Evolutionary conservation across 2,329 filamentous ascomycete species (phyloP).

Genomic region (Ascochyta clinopodiicola): DNA sequence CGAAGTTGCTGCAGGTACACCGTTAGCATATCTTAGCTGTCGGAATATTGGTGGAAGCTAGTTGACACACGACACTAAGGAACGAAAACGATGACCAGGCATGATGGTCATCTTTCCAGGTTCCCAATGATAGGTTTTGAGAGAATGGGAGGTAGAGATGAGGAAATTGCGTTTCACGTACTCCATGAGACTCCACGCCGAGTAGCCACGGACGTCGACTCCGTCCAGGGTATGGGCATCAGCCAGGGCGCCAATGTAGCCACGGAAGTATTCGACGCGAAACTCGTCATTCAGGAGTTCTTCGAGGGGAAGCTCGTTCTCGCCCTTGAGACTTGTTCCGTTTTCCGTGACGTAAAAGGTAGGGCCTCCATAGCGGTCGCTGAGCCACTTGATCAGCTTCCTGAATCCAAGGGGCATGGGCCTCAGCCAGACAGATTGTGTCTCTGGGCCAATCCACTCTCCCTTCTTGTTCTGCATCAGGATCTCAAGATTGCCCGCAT

Average conservation of each 20-base stretch:
- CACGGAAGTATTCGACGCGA: slow-evolving; percentile 77
- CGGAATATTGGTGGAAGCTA: slow-evolving; percentile 8
- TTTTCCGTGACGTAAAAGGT: slow-evolving; percentile 90
- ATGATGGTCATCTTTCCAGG: slow-evolving; percentile 1
- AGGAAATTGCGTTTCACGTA: slow-evolving; percentile 50
- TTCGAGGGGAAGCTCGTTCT: slow-evolving; percentile 75
- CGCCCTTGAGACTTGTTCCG: slow-evolving; percentile 81
- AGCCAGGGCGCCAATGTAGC: slow-evolving; percentile 78
- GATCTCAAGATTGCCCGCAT: slow-evolving; percentile 76
- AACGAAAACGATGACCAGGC: not conserved
- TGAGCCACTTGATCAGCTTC: slow-evolving; percentile 64
- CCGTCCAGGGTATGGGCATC: slow-evolving; percentile 73
- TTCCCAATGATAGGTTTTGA: not conserved
- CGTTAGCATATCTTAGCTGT: slow-evolving; percentile 24
- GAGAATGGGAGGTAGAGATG: slow-evolving; percentile 1
- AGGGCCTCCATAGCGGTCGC: slow-evolving; percentile 75
- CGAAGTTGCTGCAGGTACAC: slow-evolving; percentile 70
- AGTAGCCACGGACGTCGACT: slow-evolving; percentile 80
- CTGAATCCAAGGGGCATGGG: slow-evolving; percentile 79
- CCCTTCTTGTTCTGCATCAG: slow-evolving; percentile 74
- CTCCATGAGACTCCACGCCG: slow-evolving; percentile 89
- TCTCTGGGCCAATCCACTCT: slow-evolving; percentile 79
- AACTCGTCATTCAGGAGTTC: slow-evolving; percentile 82
- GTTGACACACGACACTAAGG: not conserved
- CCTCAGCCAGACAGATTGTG: slow-evolving; percentile 80